These are phyloP conservation scores for Trichosporon sp. DNA, from an alignment of 1,284 basidiomycete species.

Conservation along the genomic window DNA sequence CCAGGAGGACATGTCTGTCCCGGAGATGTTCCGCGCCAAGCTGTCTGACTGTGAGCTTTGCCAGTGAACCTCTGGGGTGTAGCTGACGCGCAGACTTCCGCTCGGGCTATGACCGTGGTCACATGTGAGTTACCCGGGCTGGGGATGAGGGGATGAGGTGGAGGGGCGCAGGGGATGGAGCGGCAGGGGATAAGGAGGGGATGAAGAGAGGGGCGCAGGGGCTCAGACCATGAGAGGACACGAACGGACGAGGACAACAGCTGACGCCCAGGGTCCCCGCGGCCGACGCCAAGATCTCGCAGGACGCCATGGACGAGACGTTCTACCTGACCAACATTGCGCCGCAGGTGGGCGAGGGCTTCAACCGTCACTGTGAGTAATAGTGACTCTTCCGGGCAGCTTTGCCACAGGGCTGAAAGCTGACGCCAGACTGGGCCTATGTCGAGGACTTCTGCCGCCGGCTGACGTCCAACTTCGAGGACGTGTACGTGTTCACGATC, in stretches of 20 bases:
- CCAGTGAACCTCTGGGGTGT: too few species aligned
- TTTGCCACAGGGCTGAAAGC: not conserved
- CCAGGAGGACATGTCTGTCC: slow-evolving; percentile 75
- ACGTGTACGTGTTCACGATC: slow-evolving; percentile 97
- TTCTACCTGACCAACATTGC: slow-evolving; percentile 94
- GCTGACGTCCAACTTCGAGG: slow-evolving; percentile 76
- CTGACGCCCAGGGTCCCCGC: slow-evolving; percentile 71
- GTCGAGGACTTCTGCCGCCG: slow-evolving; percentile 92
- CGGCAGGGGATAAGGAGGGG: not conserved
- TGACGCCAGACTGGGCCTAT: slow-evolving; percentile 80
- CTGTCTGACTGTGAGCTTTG: slow-evolving; percentile 63
- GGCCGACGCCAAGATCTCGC: slow-evolving; percentile 80
- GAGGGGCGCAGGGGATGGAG: not conserved
- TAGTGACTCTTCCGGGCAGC: too few species aligned
- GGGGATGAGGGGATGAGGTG: not conserved
- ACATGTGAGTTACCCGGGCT: slow-evolving; percentile 60
- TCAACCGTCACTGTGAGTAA: slow-evolving; percentile 86
- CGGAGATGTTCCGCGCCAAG: slow-evolving; percentile 73
- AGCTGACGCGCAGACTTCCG: slow-evolving; percentile 59
- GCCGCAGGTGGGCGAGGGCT: slow-evolving; percentile 94
- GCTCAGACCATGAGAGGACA: not conserved
- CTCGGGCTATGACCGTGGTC: slow-evolving; percentile 93
- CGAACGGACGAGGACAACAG: not conserved
- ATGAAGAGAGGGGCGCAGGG: not conserved
- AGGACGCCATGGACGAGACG: slow-evolving; percentile 95